Percentiles rank a stretch among this genome's conserved stretches.
These are phyloP conservation scores for Backusella liffmaniae DNA, from an alignment of 192 early-diverging fungal genomes.

Conservation along the genomic window DNA sequence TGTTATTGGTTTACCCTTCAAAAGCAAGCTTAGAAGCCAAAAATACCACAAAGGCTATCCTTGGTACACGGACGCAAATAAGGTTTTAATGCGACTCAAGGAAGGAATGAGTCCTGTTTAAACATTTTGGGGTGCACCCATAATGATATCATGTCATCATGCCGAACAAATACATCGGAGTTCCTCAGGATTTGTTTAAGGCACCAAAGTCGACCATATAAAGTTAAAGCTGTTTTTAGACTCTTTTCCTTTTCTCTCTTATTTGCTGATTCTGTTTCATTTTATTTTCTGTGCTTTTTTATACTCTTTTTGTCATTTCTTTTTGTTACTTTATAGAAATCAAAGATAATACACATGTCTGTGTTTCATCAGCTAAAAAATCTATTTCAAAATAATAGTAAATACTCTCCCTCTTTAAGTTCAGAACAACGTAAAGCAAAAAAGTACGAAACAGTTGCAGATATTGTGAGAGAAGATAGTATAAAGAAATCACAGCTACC, in stretches of 20 bases:
- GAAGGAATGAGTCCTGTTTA: slow-evolving; percentile 14
- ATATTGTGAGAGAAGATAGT: background rate
- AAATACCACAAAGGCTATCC: slow-evolving; percentile 15
- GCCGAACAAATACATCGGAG: background rate
- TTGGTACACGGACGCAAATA: slow-evolving; percentile 21
- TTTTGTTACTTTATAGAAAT: background rate
- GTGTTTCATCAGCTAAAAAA: background rate
- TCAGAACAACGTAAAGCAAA: slow-evolving; percentile 7
- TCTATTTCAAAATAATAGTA: slow-evolving; percentile 1
- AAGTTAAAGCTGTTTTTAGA: slow-evolving; percentile 1
- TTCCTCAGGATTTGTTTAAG: background rate
- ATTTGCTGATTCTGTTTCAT: slow-evolving; percentile 3
- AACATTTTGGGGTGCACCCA: background rate
- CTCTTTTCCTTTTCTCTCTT: background rate
- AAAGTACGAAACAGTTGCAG: slow-evolving; percentile 3
- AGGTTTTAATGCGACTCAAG: slow-evolving; percentile 9
- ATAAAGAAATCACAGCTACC: slow-evolving; percentile 34
- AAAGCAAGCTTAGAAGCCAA: slow-evolving; percentile 17
- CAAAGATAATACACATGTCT: background rate
- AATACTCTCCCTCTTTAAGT: slow-evolving; percentile 1
- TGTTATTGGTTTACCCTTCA: slow-evolving; percentile 57
- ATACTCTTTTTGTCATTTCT: background rate
- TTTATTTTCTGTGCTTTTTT: background rate
- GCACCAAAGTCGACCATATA: background rate
- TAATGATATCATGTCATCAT: slow-evolving; percentile 4